These are phyloP conservation scores for Closterium sp. DNA, from an alignment of 139 green algal species.

Conservation along the genomic window DNA sequence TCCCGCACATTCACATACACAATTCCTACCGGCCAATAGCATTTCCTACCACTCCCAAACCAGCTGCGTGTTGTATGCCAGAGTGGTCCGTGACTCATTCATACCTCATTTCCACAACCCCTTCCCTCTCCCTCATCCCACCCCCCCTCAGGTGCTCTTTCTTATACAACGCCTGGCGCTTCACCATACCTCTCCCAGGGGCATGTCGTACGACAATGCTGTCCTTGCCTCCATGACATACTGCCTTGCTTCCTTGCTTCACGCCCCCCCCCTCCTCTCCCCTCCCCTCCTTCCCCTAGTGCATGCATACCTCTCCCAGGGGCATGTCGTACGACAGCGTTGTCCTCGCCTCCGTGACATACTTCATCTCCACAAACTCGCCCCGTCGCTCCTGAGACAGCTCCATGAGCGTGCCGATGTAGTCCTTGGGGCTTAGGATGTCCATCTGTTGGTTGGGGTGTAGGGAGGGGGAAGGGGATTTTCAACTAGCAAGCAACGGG, in stretches of 20 bases:
- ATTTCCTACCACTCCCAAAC: background rate
- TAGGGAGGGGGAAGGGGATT: slow-evolving; percentile 26
- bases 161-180: too few relatives aligned
- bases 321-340: slow-evolving; percentile 73
- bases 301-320: background rate
- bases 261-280: background rate
- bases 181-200: slow-evolving; percentile 75
- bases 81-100: background rate
- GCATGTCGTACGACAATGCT: slow-evolving; percentile 89
- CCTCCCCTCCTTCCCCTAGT: too few relatives aligned
- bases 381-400: slow-evolving; percentile 70
- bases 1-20: too few relatives aligned
- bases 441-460: slow-evolving; percentile 21
- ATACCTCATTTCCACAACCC: slow-evolving; percentile 52
- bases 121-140: slow-evolving; percentile 37
- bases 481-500: too few relatives aligned
- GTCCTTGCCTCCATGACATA: slow-evolving; percentile 88
- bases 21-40: too few relatives aligned
- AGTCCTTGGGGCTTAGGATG: slow-evolving; percentile 68
- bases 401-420: slow-evolving; percentile 94
- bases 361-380: slow-evolving; percentile 94
- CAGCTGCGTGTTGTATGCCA: background rate
- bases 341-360: slow-evolving; percentile 81
- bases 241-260: slow-evolving; percentile 19
- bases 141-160: background rate